A percentile compares a stretch with the other conserved stretches of the same genome.
Conservation (phyloP, 495 filamentous ascomycete genomes). For the Acidomyces sp. region DNA sequence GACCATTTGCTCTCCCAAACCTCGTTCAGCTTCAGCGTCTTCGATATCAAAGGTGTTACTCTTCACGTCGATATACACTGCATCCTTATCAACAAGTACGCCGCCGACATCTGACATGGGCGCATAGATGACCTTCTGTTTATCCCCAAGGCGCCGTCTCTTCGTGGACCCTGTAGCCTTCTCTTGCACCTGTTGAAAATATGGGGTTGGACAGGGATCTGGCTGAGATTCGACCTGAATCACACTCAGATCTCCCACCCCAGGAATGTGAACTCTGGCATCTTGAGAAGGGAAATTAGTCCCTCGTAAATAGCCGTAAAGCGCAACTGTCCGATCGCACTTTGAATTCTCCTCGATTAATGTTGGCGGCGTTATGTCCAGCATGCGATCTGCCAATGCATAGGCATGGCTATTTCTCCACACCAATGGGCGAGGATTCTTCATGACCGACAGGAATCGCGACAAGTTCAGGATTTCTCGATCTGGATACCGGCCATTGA, state of each 20-base stretch:
- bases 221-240: constrained; percentile 70
- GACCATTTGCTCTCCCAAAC: constrained; percentile 85
- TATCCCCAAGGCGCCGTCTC: constrained; percentile 71
- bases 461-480: constrained; percentile 91
- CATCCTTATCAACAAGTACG: constrained; percentile 69
- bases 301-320: constrained; percentile 91
- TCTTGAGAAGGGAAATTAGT: constrained; percentile 85
- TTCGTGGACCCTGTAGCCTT: constrained; percentile 69
- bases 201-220: constrained; percentile 90
- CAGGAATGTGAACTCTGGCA: constrained; percentile 81
- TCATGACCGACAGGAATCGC: constrained; percentile 93
- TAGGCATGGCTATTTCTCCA: constrained; percentile 97
- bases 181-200: constrained; percentile 68
- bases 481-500: constrained; percentile 93
- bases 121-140: constrained; percentile 88
- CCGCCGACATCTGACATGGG: constrained; percentile 97
- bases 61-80: constrained; percentile 66
- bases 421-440: constrained; percentile 88
- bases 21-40: constrained; percentile 53
- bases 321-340: constrained; percentile 75
- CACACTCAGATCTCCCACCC: constrained; percentile 86
- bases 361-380: constrained; percentile 87
- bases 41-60: constrained; percentile 66
- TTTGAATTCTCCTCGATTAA: constrained; percentile 74
- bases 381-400: constrained; percentile 78